Percentiles rank a stretch among this genome's conserved stretches.
These are phyloP conservation scores for Gossypium lobatum DNA, from an alignment of 441 rosid genomes.

Conservation along the genomic window DNA sequence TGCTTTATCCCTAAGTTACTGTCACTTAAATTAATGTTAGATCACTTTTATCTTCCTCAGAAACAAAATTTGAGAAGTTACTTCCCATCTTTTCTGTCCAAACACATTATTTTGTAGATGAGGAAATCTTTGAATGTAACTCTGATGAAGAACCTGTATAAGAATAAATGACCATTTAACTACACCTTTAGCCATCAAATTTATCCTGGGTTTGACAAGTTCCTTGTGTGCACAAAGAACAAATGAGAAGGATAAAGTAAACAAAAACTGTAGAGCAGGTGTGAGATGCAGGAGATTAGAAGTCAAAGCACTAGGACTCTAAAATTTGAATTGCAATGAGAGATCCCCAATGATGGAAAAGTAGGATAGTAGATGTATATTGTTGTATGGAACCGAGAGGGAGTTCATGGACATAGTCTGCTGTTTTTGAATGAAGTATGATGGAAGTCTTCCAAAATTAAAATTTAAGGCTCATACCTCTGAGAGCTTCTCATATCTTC, in stretches of 20 bases:
- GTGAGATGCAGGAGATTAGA: neutral
- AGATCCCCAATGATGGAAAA: neutral
- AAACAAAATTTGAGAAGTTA: neutral
- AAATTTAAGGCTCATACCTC: neutral
- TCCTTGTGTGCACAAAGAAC: neutral
- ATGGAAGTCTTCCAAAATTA: neutral
- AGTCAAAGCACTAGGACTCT: neutral
- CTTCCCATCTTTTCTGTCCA: neutral
- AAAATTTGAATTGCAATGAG: constrained; percentile 1
- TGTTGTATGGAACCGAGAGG: neutral
- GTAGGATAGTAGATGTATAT: neutral
- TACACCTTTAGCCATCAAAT: neutral
- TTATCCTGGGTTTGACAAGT: neutral
- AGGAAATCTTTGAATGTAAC: neutral
- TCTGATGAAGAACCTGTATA: constrained; percentile 2
- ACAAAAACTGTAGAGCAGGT: neutral
- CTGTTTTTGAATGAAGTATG: neutral
- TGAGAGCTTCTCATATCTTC: neutral
- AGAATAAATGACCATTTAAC: constrained; percentile 1
- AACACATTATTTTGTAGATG: neutral
- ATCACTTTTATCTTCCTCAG: constrained; percentile 4
- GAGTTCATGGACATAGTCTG: neutral
- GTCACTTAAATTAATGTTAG: constrained; percentile 2
- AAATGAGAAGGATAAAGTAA: neutral
- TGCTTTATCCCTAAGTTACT: constrained; percentile 13